phyloP scores from a whole-genome alignment of 495 filamentous ascomycete genomes.

The Barbatosphaeria neglecta region DNA sequence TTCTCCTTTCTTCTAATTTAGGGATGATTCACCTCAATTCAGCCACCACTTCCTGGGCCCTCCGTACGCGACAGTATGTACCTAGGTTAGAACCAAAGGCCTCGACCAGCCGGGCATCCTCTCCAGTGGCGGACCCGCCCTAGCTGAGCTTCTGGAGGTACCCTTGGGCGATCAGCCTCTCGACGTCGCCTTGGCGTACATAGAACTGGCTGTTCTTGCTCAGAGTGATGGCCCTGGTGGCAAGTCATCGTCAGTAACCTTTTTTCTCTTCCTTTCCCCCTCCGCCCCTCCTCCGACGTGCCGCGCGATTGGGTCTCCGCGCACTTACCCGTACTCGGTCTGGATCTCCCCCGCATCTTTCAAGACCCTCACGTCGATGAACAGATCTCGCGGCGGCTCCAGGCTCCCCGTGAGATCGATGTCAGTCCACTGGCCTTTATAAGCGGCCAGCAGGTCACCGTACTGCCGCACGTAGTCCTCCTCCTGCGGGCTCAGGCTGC shows the following conservation, averaged over 20 bases:
- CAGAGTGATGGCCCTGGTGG: conserved; percentile 76
- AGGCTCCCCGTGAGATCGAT: conserved; percentile 91
- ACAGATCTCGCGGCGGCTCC: conserved; percentile 88
- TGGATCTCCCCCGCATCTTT: conserved; percentile 98
- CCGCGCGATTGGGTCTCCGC: neutral
- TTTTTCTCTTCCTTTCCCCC: neutral
- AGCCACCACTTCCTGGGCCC: no score
- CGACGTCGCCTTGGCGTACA: conserved; percentile 92
- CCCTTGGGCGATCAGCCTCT: conserved; percentile 89
- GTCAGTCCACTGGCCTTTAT: conserved; percentile 98
- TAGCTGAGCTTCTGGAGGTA: conserved; percentile 85
- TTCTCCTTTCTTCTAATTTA: no score
- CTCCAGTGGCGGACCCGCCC: conserved; percentile 17
- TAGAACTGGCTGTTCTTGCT: conserved; percentile 98
- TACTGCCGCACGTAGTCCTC: conserved; percentile 93
- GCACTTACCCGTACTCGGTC: conserved; percentile 89
- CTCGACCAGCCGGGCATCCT: neutral
- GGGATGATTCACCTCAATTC: no score
- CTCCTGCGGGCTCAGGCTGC: conserved; percentile 89
- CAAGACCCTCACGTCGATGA: conserved; percentile 93
- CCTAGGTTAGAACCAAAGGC: no score
- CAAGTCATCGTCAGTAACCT: conserved; percentile 9
- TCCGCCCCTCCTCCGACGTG: neutral
- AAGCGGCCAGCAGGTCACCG: conserved; percentile 82
- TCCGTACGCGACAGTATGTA: no score